Conservation (phyloP, 139 green algal species). For the Pleodorina starrii region DNA sequence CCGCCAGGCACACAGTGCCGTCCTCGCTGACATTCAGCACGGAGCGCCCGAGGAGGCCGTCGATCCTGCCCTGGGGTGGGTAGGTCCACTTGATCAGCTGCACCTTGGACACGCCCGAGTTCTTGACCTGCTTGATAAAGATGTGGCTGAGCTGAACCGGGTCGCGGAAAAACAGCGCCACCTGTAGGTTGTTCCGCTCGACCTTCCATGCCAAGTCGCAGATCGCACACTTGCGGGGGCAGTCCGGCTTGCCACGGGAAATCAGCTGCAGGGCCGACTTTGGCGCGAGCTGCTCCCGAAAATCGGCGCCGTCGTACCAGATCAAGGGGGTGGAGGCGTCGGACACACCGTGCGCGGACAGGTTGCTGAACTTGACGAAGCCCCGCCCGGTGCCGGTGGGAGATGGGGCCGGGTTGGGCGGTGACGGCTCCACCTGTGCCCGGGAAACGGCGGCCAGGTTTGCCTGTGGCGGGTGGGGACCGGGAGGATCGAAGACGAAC, state of each 20-base stretch:
- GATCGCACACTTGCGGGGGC: not conserved
- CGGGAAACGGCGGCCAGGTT: no score
- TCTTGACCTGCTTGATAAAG: conserved; percentile 19
- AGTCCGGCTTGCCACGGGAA: not conserved
- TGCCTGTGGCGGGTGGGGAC: no score
- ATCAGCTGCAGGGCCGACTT: not conserved
- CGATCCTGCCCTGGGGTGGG: not conserved
- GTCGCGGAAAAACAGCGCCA: conserved; percentile 21
- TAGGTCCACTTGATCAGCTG: conserved; percentile 26
- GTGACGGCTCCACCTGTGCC: no score
- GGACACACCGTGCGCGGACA: not conserved
- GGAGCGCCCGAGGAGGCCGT: not conserved
- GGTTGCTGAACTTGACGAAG: no score
- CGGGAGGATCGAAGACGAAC: no score
- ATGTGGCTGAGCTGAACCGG: not conserved
- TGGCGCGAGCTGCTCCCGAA: not conserved
- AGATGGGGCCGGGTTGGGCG: no score
- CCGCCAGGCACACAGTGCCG: not conserved
- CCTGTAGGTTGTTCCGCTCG: not conserved
- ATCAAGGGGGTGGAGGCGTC: not conserved
- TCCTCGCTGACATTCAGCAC: not conserved
- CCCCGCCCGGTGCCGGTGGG: no score
- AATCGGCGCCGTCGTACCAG: not conserved
- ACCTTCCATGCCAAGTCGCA: not conserved
- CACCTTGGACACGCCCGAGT: not conserved